Base-by-base conservation (phyloP, 2,329 filamentous ascomycete species). In the Cordyceps sp. region DNA sequence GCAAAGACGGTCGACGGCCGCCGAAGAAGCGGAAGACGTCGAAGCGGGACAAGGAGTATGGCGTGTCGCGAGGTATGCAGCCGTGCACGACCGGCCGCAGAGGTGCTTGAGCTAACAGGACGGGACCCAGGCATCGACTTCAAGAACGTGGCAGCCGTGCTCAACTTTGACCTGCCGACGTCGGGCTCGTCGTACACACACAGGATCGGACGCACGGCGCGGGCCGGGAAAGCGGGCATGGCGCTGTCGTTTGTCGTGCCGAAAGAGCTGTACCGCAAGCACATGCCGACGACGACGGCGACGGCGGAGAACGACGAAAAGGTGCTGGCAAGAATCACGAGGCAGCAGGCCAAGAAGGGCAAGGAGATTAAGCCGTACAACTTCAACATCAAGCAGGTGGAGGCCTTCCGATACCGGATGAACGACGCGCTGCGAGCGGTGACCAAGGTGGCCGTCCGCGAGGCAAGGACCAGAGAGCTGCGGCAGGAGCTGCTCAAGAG, bases 161-260 rank as follows among this genome's bases (percentile, higher is more conserved):
- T 98, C 50, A 98, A 98, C 59, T 98, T 98, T 53, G 90, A 98
- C 54, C 75, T 98, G 13, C 90, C 90, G 1, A 73, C 75, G 13
- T 79, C 77, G 8, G 78, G 84, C 24, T 92, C 84, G 50, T 93
- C 84, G 8, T 98, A 98, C 55, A 92, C 82, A n/a, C 90, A 98
- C 57, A 78, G 90, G 33, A 93, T 98, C 45, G 90, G 90, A 21
- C 76, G 90, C 21, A 98, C 90, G 6, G 90, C 84, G 2, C 73
- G 90, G 38, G 90, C 86, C 2, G 88, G 86, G 10, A 83, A 92
- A 49, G 76, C 80, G 2, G 90, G 90, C 37, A 96, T 93, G 69
- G 85, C 90, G 0, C 67, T 98, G n/a, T 93, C 85, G 9, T 94
- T 98, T 53, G 81, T 93, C 32, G 69, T 98, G 4, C 88, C 90